Evolutionary conservation across 768 basidiomycete genomes (phyloP).

Genomic region (Auriscalpium vulgare): DNA sequence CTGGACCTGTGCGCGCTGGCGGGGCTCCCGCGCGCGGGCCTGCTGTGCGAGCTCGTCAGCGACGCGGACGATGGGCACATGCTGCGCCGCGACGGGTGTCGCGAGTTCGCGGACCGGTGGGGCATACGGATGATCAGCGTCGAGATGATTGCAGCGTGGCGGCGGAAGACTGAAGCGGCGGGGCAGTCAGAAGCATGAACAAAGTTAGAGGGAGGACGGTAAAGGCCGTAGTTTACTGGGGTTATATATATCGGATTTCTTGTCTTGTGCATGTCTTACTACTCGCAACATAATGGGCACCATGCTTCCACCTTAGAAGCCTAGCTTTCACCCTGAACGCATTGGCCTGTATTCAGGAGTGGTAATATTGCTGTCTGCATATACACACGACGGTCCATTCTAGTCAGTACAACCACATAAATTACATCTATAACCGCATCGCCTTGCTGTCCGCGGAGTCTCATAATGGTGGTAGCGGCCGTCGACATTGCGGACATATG

Average conservation of each 20-base stretch:
- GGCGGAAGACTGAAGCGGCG: conserved; percentile 11
- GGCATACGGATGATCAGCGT: conserved; percentile 93
- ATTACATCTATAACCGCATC: neutral
- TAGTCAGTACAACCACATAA: too few relatives aligned
- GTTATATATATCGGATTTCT: neutral
- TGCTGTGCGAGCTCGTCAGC: conserved; percentile 93
- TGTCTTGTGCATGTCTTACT: neutral
- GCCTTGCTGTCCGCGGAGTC: neutral
- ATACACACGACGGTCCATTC: too few relatives aligned
- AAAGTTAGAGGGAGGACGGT: neutral
- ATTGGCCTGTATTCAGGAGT: too few relatives aligned
- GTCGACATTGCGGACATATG: conserved; percentile 87
- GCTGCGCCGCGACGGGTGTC: conserved; percentile 92
- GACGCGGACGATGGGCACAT: conserved; percentile 84
- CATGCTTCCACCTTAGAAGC: too few relatives aligned
- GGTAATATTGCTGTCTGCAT: too few relatives aligned
- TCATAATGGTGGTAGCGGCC: conserved; percentile 75
- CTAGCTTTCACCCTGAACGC: too few relatives aligned
- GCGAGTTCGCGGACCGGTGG: conserved; percentile 84
- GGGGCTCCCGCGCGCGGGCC: conserved; percentile 58
- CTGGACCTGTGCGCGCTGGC: conserved; percentile 83
- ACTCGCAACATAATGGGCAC: neutral
- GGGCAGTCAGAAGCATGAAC: neutral
- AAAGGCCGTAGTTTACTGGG: neutral
- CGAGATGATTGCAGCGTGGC: conserved; percentile 60